A percentile compares a stretch with the other conserved stretches of the same genome.
phyloP scores from a whole-genome alignment of 108 stramenopile species.

The Aurantiochytrium sp. region DNA sequence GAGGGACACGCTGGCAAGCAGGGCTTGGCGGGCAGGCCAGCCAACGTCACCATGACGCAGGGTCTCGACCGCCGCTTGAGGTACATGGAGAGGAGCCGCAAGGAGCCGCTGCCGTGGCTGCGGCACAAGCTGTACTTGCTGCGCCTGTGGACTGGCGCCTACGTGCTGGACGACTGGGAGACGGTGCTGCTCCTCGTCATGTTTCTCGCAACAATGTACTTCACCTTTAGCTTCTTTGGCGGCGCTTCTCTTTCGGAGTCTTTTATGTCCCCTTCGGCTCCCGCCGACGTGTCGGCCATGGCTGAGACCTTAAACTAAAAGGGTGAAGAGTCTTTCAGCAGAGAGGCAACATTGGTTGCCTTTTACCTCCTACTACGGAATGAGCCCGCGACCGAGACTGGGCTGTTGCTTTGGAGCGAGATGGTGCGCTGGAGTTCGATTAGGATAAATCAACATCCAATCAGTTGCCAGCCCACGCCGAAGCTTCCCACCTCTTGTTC shows the following conservation, averaged over 20 bases:
- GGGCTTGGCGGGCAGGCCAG: too few species aligned
- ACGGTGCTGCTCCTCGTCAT: neutral
- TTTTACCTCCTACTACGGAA: too few species aligned
- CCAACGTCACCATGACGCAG: neutral
- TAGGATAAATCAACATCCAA: too few species aligned
- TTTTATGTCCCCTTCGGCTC: neutral
- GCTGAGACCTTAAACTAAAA: neutral
- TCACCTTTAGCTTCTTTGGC: neutral
- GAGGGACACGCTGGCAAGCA: too few species aligned
- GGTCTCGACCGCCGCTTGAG: neutral
- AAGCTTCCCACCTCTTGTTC: too few species aligned
- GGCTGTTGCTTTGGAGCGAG: too few species aligned
- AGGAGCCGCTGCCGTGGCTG: constrained; percentile 20
- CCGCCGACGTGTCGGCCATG: neutral
- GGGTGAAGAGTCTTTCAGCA: too few species aligned
- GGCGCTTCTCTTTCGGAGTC: neutral
- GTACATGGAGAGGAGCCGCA: constrained; percentile 2
- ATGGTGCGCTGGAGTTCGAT: too few species aligned
- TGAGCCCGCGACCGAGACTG: too few species aligned
- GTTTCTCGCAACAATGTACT: neutral
- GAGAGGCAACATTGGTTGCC: too few species aligned
- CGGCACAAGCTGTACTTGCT: constrained; percentile 7
- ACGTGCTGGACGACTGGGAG: constrained; percentile 12
- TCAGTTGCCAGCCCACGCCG: too few species aligned
- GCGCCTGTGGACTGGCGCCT: neutral